Evolutionary conservation across 495 filamentous ascomycete genomes (phyloP).

Genomic region (Rostrohypoxylon terebratum): DNA sequence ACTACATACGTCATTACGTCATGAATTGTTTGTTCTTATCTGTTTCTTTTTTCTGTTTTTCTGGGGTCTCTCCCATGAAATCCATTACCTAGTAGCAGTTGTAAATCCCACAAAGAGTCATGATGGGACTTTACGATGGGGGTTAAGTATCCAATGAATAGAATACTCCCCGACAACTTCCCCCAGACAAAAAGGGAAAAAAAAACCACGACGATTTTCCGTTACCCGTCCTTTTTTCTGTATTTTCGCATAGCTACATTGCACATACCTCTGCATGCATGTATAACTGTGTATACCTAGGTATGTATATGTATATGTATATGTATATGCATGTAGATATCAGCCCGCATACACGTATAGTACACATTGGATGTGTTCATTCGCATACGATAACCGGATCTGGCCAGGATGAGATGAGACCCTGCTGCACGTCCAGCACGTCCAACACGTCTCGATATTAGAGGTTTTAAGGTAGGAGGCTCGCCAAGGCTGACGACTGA

Average conservation of each 20-base stretch:
- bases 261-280: too few species aligned
- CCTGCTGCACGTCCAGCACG: constrained; percentile 13
- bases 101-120: constrained; percentile 41
- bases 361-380: background rate
- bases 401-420: constrained; percentile 20
- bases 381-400: constrained; percentile 20
- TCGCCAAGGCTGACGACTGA: constrained; percentile 27
- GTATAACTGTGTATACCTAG: too few species aligned
- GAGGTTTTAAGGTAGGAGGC: background rate
- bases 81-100: too few species aligned
- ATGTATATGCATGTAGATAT: background rate
- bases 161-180: background rate
- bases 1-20: constrained; percentile 46
- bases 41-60: constrained; percentile 9
- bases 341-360: background rate
- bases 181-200: constrained; percentile 18
- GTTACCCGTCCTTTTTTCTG: constrained; percentile 11
- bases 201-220: constrained; percentile 16
- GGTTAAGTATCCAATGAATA: constrained; percentile 3
- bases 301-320: too few species aligned
- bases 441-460: background rate
- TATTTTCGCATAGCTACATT: constrained; percentile 1
- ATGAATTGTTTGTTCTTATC: constrained; percentile 33
- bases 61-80: constrained; percentile 8
- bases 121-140: constrained; percentile 32